Conservation (phyloP, 495 filamentous ascomycete genomes). For the Hypoxylon perforatum region DNA sequence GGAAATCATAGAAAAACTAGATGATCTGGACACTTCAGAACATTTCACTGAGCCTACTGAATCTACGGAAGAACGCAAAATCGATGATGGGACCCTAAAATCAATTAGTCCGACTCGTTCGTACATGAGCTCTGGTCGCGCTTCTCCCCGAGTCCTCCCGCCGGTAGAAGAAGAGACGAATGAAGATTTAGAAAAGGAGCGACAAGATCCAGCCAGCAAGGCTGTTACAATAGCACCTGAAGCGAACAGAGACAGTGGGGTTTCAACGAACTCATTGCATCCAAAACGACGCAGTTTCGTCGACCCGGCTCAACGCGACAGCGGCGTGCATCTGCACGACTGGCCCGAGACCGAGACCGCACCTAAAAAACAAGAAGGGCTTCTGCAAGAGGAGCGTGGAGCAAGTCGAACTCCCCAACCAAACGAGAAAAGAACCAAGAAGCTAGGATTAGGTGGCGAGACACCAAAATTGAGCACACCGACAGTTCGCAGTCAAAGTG, state of each 20-base stretch:
- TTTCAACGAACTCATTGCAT: slow-evolving; percentile 56
- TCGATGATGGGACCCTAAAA: slow-evolving; percentile 15
- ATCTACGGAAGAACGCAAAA: slow-evolving; percentile 13
- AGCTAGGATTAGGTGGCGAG: slow-evolving; percentile 38
- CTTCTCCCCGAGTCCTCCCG: slow-evolving; percentile 51
- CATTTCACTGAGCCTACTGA: slow-evolving; percentile 20
- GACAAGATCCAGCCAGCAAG: slow-evolving; percentile 1
- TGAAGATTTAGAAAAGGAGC: slow-evolving; percentile 51
- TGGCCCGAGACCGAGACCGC: slow-evolving; percentile 40
- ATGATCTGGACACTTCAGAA: slow-evolving; percentile 42
- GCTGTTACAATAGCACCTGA: slow-evolving; percentile 35
- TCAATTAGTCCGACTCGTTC: slow-evolving; percentile 30
- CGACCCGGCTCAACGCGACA: slow-evolving; percentile 58
- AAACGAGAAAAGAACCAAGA: slow-evolving; percentile 37
- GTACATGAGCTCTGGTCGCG: slow-evolving; percentile 46
- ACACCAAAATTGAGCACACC: slow-evolving; percentile 41
- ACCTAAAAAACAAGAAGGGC: slow-evolving; percentile 20
- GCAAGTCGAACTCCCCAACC: slow-evolving; percentile 30
- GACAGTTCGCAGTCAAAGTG: slow-evolving; percentile 14
- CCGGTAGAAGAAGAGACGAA: slow-evolving; percentile 56
- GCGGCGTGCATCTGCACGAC: slow-evolving; percentile 63
- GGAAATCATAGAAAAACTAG: slow-evolving; percentile 35
- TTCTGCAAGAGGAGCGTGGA: slow-evolving; percentile 22
- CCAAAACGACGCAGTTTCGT: slow-evolving; percentile 43
- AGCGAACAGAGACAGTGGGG: slow-evolving; percentile 61